A percentile compares a stretch with the other conserved stretches of the same genome.
phyloP scores from a whole-genome alignment of 352 stramenopile genomes.

The Phytopythium boreale region DNA sequence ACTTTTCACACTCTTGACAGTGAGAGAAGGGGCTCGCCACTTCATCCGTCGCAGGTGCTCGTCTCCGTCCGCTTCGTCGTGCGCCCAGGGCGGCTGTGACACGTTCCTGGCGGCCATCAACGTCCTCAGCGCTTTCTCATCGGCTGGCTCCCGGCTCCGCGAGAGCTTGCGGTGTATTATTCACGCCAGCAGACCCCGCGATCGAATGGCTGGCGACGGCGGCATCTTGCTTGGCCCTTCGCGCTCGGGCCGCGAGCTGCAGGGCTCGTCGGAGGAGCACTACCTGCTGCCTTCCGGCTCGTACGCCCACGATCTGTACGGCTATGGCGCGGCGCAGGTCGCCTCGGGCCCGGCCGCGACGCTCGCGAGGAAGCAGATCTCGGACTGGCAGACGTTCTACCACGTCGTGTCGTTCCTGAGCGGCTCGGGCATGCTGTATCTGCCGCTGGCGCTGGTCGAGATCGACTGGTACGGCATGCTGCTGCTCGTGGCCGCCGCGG shows the following conservation, averaged over 20 bases:
- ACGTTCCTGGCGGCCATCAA: not conserved
- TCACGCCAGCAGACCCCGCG: not conserved
- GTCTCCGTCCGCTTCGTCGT: not conserved
- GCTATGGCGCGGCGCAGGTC: not conserved
- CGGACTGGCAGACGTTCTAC: slow-evolving; percentile 61
- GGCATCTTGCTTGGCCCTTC: not conserved
- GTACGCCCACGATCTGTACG: not conserved
- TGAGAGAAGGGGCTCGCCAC: too few species aligned
- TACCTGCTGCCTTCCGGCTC: slow-evolving; percentile 1
- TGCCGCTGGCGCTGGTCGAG: slow-evolving; percentile 72
- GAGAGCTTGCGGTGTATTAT: not conserved
- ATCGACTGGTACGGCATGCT: slow-evolving; percentile 77
- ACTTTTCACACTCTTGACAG: too few species aligned
- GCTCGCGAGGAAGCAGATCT: slow-evolving; percentile 21
- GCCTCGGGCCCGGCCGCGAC: not conserved
- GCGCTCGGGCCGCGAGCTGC: not conserved
- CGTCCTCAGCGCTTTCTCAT: not conserved
- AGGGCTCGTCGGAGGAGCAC: not conserved
- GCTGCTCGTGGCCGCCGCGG: slow-evolving; percentile 44
- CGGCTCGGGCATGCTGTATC: slow-evolving; percentile 65
- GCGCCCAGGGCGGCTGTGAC: not conserved
- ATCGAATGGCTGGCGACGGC: not conserved
- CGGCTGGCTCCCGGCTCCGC: too few species aligned
- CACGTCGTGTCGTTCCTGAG: slow-evolving; percentile 77
- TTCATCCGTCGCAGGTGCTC: too few species aligned